Evolutionary conservation across 1,139 yeast species (phyloP).

Genomic region (Petasospora fabianii): DNA sequence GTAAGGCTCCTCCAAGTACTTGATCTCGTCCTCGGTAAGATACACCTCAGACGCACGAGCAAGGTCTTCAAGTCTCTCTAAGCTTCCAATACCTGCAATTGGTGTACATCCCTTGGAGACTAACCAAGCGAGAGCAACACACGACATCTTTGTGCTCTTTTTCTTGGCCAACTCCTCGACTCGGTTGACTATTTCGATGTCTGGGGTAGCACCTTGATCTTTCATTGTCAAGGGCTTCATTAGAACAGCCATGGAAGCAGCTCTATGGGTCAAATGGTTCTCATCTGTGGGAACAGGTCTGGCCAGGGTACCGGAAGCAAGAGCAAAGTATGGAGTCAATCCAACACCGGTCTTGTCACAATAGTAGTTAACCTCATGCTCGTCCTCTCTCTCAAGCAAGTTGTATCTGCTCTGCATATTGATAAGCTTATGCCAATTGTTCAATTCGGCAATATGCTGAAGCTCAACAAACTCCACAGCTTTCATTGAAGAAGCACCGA

Average conservation of each 20-base stretch:
- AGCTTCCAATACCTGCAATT: constrained; percentile 50
- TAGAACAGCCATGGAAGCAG: constrained; percentile 14
- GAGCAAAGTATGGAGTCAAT: constrained; percentile 50
- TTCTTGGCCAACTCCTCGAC: constrained; percentile 51
- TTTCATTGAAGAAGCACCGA: constrained; percentile 20
- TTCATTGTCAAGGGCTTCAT: constrained; percentile 11
- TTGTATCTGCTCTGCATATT: constrained; percentile 16
- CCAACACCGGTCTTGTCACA: constrained; percentile 35
- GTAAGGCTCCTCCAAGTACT: constrained; percentile 48
- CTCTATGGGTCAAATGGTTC: too few relatives aligned
- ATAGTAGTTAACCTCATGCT: constrained; percentile 33
- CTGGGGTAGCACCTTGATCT: constrained; percentile 6
- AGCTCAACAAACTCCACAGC: constrained; percentile 17
- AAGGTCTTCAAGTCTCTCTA: constrained; percentile 50
- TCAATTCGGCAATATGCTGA: constrained; percentile 34
- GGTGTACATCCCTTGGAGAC: constrained; percentile 43
- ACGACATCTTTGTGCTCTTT: constrained; percentile 46
- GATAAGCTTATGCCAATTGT: constrained; percentile 35
- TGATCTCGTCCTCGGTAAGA: constrained; percentile 43
- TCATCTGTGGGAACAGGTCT: constrained; percentile 33
- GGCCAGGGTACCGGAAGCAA: constrained; percentile 45
- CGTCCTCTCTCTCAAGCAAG: constrained; percentile 17
- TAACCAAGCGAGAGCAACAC: constrained; percentile 33
- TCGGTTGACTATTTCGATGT: constrained; percentile 37
- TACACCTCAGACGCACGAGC: constrained; percentile 39